Percentiles rank a stretch among this genome's conserved stretches.
These are phyloP conservation scores for Cyclotella sp. DNA, from an alignment of 108 stramenopile species.

Conservation along the genomic window DNA sequence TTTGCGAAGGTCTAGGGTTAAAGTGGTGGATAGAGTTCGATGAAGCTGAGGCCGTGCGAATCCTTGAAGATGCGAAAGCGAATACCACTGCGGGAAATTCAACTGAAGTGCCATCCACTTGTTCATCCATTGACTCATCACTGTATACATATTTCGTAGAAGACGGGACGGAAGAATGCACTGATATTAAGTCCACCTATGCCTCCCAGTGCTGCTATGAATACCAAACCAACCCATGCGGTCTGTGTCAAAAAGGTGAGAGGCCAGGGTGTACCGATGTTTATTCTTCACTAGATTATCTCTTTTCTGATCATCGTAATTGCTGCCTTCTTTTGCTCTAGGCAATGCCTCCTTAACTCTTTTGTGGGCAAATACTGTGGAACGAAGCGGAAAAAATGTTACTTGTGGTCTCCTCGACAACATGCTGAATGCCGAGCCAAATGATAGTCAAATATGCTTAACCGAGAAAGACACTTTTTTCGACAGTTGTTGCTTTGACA, in stretches of 20 bases:
- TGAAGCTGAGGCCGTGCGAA: background rate
- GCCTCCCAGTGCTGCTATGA: slow-evolving; percentile 41
- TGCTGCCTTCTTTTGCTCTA: background rate
- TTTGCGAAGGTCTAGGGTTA: slow-evolving; percentile 40
- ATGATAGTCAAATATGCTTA: slow-evolving; percentile 29
- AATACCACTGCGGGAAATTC: background rate
- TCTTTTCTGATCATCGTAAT: background rate
- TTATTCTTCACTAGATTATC: background rate
- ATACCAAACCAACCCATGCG: slow-evolving; percentile 45
- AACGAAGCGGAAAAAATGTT: slow-evolving; percentile 30
- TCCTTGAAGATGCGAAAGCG: slow-evolving; percentile 1
- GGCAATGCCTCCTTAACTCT: slow-evolving; percentile 21
- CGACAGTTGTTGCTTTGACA: slow-evolving; percentile 50
- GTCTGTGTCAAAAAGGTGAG: slow-evolving; percentile 35
- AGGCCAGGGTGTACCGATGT: background rate
- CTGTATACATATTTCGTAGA: slow-evolving; percentile 45
- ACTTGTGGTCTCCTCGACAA: slow-evolving; percentile 42
- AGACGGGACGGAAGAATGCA: slow-evolving; percentile 37
- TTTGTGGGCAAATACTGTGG: slow-evolving; percentile 41
- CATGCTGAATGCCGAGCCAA: slow-evolving; percentile 43
- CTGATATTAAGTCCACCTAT: slow-evolving; percentile 32
- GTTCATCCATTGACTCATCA: slow-evolving; percentile 48
- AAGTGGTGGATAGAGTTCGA: slow-evolving; percentile 59
- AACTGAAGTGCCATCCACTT: slow-evolving; percentile 21
- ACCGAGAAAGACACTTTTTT: slow-evolving; percentile 29